A percentile compares a stretch with the other conserved stretches of the same genome.
These are phyloP conservation scores for Globisporangium alternatum DNA, from an alignment of 352 stramenopile species.

Conservation along the genomic window DNA sequence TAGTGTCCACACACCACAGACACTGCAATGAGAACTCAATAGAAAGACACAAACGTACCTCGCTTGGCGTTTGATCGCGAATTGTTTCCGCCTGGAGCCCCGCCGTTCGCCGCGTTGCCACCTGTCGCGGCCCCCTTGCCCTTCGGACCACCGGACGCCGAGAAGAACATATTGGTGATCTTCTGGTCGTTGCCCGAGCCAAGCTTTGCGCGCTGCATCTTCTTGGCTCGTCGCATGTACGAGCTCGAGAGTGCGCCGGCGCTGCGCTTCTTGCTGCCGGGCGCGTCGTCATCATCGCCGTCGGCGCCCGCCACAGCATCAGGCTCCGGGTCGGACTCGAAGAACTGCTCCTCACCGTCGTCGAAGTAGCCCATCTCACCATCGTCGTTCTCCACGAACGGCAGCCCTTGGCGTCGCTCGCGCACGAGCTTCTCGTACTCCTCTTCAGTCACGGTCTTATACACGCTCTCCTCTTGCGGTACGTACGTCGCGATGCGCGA, in stretches of 20 bases:
- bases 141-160: conserved; percentile 39
- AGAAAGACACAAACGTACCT: conserved; percentile 15
- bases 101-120: conserved; percentile 12
- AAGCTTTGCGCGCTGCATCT: conserved; percentile 81
- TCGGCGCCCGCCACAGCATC: conserved; percentile 30
- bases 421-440: conserved; percentile 85
- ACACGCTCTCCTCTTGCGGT: conserved; percentile 74
- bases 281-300: conserved; percentile 36
- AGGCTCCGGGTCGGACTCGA: conserved; percentile 75
- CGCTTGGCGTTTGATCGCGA: conserved; percentile 37
- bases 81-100: conserved; percentile 17
- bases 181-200: conserved; percentile 73
- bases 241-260: conserved; percentile 74
- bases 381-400: conserved; percentile 83
- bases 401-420: conserved; percentile 68
- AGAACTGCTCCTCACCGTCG: conserved; percentile 88
- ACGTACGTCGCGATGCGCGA: conserved; percentile 75
- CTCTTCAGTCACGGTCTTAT: conserved; percentile 80
- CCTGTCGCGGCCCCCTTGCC: conserved; percentile 21
- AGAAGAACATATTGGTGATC: conserved; percentile 90
- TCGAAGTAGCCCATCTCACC: conserved; percentile 87
- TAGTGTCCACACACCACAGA: not conserved
- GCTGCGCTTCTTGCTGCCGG: conserved; percentile 61
- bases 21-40: not conserved
- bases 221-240: conserved; percentile 77